phyloP scores from a whole-genome alignment of 2,329 filamentous ascomycete species.

The Calonectria pauciramosa region DNA sequence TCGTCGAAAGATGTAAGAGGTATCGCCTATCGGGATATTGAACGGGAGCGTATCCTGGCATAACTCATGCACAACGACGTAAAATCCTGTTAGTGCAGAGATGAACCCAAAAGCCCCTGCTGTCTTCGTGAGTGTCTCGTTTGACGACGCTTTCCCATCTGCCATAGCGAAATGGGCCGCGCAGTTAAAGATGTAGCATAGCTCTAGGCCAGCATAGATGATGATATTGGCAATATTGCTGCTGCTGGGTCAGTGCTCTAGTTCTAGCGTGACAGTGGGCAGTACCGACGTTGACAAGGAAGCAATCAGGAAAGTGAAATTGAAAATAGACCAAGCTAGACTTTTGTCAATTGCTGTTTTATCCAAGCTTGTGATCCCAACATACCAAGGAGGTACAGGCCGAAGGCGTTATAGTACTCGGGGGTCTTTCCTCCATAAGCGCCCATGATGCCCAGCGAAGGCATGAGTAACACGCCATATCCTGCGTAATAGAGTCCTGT shows the following conservation, averaged over 20 bases:
- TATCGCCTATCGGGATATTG: constrained; percentile 20
- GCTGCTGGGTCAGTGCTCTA: neutral
- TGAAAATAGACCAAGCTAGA: constrained; percentile 24
- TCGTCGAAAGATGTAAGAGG: neutral
- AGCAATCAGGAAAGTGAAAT: constrained; percentile 27
- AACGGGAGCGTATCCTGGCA: constrained; percentile 20
- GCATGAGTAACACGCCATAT: constrained; percentile 22
- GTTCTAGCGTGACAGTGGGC: neutral
- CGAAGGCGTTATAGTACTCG: constrained; percentile 31
- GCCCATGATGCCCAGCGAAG: constrained; percentile 20
- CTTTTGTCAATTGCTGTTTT: neutral
- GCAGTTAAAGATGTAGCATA: neutral
- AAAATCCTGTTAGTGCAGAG: constrained; percentile 23
- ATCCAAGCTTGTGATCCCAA: neutral
- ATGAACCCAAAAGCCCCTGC: constrained; percentile 24
- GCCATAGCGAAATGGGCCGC: constrained; percentile 26
- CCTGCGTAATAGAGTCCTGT: constrained; percentile 25
- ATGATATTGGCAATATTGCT: constrained; percentile 23
- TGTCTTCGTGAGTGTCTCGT: constrained; percentile 10
- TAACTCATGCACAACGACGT: neutral
- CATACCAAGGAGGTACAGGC: constrained; percentile 26
- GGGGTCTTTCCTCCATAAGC: constrained; percentile 25
- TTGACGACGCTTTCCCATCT: constrained; percentile 3
- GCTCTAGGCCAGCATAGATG: constrained; percentile 11
- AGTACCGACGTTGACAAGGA: constrained; percentile 20